Evolutionary conservation across 768 basidiomycete species (phyloP), one percentile per base, ranked within the genome.

Genomic region (Serendipita sp.): DNA sequence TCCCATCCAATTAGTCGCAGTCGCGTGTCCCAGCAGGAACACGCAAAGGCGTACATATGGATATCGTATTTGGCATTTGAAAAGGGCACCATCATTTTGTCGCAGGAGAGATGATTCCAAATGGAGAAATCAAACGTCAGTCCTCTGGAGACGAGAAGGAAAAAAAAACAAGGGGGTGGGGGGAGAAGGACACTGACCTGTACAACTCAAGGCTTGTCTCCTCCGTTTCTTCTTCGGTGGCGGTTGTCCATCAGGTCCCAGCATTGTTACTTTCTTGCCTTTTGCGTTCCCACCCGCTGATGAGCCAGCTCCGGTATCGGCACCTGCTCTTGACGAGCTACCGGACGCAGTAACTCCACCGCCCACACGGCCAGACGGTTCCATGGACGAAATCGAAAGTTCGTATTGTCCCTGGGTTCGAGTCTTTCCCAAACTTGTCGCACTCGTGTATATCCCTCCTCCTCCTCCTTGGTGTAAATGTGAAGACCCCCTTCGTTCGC

Each of bases 141-240:
- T 23, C 23, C 23, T 23, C 23, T 23, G 23, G 23, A 23, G 23
- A 23, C 23, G 23, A 23, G 23, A 23, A 23, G 23, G 23, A 23
- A 1, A 23, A 23, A 23, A 23, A 23, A 23, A 23, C 18, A 18
- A 23, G 23, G 23, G 65, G 64, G 53, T 62, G 44, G 43, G 66
- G 55, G 45, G 63, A 60, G 63, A 68, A 29, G 31, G 29, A 29
- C 52, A 75, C 79, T 75, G 72, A 88, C 88, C 88, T 63, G 88
- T 91, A 73, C 88, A 91, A 71, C 88, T 91, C 68, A 91, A 74
- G 44, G 88, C 88, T 71, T 91, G 88, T 50, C 88, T 76, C 62
- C 88, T 78, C 62, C 88, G 77, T 74, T 88, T 91, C 81, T 89
- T 89, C 78, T 89, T 90, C 15, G 83, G 83, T 15, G 83, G 87